Base-by-base conservation (phyloP, 345 rosid genomes). In the Eucalyptus sp. region DNA sequence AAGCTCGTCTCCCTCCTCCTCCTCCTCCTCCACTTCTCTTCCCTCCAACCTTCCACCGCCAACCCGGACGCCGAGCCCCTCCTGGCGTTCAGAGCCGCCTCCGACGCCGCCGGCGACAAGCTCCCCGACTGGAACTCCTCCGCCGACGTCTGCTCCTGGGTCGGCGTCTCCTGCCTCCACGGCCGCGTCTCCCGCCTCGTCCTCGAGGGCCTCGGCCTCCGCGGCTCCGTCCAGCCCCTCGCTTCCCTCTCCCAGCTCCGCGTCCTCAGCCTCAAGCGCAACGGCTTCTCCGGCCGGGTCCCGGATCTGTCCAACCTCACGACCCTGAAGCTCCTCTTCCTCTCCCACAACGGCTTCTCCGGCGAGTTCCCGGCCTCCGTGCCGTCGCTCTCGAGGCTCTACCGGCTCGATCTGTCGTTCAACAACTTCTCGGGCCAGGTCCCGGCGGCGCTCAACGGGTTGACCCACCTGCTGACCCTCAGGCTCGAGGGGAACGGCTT, bases 351-450 rank as follows among this genome's bases (percentile, higher is more conserved):
- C 87, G 86, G 90, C 54, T 95, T 97, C 89, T 92, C 94, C 87
- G 97, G 97, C 84, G 89, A 89, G n/a, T 93, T 97, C 62, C 99
- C 99, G 7, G 86, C 87, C 8, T 90, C 98, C 41, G 76, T 96
- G 0, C 88, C 50, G 81, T 92, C 94, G 18, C 95, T 96, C 48
- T 64, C 87, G 51, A 93, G 95, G 18, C 95, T 97, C 49, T 94
- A 94, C 93, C 98, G 99, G 24, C 93, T 97, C 86, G 98, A 96
- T 93, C 97, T 97, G 91, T 96, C 99, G 25, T 92, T 87, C 90
- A 97, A 97, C 92, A 94, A 92, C 92, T 92, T 97, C 88, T 93
- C 96, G 86, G 98, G 99, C n/a, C 89, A 90, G 90, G 86, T 97
- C 86, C 98, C 98, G 22, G 51, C 80, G 22, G 43, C 84, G 17